Base-by-base conservation (phyloP, 768 basidiomycete species). In the Suillus subaureus region DNA sequence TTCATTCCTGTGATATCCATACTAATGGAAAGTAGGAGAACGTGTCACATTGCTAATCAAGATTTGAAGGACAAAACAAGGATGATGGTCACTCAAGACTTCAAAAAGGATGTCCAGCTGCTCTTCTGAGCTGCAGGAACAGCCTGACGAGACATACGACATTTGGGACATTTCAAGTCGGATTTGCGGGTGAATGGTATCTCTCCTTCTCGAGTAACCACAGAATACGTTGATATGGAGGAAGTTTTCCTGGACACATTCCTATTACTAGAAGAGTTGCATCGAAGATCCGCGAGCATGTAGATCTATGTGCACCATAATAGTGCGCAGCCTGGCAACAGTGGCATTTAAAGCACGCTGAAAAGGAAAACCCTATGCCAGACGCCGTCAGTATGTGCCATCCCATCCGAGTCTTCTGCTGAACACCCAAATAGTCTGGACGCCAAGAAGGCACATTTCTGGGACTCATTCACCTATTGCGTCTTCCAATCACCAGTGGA, bases 41-140 rank as follows among this genome's bases (percentile, higher is more conserved):
- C n/a, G 23, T 26, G 23, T 4, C 16, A 60, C 69, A 15, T 23
- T 33, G 67, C 67, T 8, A 7, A 67, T 33, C 13, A 55, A 45
- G 43, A n/a, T 21, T 11, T n/a, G 9, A 45, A n/a, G 7, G 21
- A 45, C 9, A 9, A 45, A 6, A 3, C 11, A 54, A 15, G 61
- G 23, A 63, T 33, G 33, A 33, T 11, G 26, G 4, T 63, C 39
- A 83, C 89, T 61, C 71, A 94, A 93, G 91, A 88, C 84, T 97
- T 97, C 74, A 97, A 82, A 79, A 97, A 97, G 4, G 89, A 88
- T 0, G 90, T 84, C 33, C 33, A 97, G 78, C 89, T 92, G 72
- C 89, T 80, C 71, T 93, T 87, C 78, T 97, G 95, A 56, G 90
- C 83, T 66, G 84, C 85, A 47, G 94, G 94, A 57, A 96, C 93